phyloP scores from a whole-genome alignment of 139 green algal genomes.

The Closterium sp. region DNA sequence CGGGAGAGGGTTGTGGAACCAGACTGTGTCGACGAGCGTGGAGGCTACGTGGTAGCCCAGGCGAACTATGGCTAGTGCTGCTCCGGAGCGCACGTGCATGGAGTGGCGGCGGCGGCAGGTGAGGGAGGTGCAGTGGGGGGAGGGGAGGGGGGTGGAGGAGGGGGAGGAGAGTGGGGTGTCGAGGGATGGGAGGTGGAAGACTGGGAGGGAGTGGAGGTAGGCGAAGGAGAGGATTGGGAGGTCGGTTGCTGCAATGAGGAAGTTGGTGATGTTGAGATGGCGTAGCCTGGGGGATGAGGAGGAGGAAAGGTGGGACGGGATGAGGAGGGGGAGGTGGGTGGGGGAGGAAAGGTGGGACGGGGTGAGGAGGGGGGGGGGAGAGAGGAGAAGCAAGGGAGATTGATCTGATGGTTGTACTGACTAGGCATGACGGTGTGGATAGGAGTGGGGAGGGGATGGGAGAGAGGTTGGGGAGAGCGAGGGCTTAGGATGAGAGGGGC shows the following conservation, averaged over 20 bases:
- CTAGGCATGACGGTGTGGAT: neutral
- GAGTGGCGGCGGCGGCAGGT: neutral
- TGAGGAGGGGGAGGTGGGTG: neutral
- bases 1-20: neutral
- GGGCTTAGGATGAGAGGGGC: too few relatives aligned
- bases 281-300: neutral
- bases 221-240: neutral
- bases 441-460: too few relatives aligned
- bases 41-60: neutral
- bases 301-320: too few relatives aligned
- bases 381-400: neutral
- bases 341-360: neutral
- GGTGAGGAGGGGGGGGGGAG: neutral
- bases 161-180: neutral
- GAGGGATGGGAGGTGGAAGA: neutral
- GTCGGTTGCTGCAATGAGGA: neutral
- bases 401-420: neutral
- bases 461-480: too few relatives aligned
- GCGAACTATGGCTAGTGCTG: neutral
- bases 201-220: neutral
- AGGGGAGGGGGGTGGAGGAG: neutral
- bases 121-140: neutral
- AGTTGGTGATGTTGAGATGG: neutral
- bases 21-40: neutral
- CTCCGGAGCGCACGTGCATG: neutral